Evolutionary conservation across 2,329 filamentous ascomycete species (phyloP).

Genomic region (Triangularia verruculosa): DNA sequence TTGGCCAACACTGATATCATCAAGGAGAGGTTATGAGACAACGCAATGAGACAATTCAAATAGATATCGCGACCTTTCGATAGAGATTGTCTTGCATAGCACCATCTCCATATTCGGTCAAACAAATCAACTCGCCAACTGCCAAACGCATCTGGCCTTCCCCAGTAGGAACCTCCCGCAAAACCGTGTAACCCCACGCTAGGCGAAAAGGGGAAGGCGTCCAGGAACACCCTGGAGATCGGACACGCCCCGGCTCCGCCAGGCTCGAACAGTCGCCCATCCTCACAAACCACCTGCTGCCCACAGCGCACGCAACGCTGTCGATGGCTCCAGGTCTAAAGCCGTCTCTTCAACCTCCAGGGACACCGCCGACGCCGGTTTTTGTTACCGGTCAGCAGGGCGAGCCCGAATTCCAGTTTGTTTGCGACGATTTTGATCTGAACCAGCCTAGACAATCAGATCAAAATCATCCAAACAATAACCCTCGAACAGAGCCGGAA

Average conservation of each 20-base stretch:
- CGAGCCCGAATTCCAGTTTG: conserved; percentile 21
- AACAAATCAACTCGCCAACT: neutral
- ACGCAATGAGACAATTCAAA: neutral
- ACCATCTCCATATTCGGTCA: neutral
- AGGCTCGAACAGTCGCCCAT: neutral
- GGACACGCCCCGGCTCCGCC: conserved; percentile 1
- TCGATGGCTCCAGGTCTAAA: conserved; percentile 53
- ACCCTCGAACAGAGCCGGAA: conserved; percentile 26
- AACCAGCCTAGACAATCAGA: conserved; percentile 8
- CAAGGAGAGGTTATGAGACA: neutral
- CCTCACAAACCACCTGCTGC: neutral
- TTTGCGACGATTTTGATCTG: conserved; percentile 41
- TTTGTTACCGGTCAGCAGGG: conserved; percentile 41
- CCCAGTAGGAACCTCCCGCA: conserved; percentile 8
- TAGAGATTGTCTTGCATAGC: neutral
- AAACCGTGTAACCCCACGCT: conserved; percentile 11
- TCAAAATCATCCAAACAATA: conserved; percentile 8
- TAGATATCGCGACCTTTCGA: neutral
- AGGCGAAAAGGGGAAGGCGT: conserved; percentile 15
- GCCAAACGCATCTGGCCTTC: conserved; percentile 7
- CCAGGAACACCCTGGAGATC: neutral
- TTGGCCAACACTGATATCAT: neutral
- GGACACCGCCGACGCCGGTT: conserved; percentile 63
- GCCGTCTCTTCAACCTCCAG: conserved; percentile 57
- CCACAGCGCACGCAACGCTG: neutral